Evolutionary conservation across 805 yeast species (phyloP), one percentile per base, ranked within the genome.

Genomic region (Kluyveromyces nonfermentans): DNA sequence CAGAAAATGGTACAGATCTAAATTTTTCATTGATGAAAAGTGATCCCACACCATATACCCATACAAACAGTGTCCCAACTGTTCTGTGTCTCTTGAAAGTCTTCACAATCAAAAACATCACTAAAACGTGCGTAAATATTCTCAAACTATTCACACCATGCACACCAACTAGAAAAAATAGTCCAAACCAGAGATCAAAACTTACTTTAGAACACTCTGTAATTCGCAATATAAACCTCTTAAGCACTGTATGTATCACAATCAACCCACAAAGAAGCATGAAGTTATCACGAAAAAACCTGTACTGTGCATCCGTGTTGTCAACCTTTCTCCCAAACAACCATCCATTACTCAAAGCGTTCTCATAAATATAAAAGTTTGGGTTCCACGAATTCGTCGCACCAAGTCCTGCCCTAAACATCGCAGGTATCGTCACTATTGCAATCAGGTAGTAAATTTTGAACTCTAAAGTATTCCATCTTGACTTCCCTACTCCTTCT

Each of bases 221-320:
- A 1, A 53, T 48, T 7, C 68, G 36, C 1, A 40, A 33, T 7
- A 54, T 37, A 2, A 59, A 46, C 40, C 63, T 60, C 52, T 95
- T 75, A 7, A 82, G 45, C 0, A 55, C 39, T 4, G 70, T 60
- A 63, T 93, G 97, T 1, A 68, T 58, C 0, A 57, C 50, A 44
- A 82, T 71, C 40, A 86, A 67, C 0, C 66, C 75, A n/a, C 69
- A 57, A 40, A 93, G 65, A 40, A 83, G 59, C 10, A 77, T 74
- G 50, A 90, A 70, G 57, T 88, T 88, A 57, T 84, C 82, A 54
- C 98, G 74, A 59, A 93, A 87, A 56, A 88, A 86, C 20, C 85
- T 65, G 57, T 90, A 93, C 62, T 93, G 99, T 28, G 72, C 70
- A 60, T 93, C 99, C 5, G 95, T 83, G 59, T 90, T 89, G 62